Percentiles rank a stretch among this genome's conserved stretches.
Evolutionary conservation across 23 red algal species (phyloP).

Genomic region (Gracilaria domingensis): DNA sequence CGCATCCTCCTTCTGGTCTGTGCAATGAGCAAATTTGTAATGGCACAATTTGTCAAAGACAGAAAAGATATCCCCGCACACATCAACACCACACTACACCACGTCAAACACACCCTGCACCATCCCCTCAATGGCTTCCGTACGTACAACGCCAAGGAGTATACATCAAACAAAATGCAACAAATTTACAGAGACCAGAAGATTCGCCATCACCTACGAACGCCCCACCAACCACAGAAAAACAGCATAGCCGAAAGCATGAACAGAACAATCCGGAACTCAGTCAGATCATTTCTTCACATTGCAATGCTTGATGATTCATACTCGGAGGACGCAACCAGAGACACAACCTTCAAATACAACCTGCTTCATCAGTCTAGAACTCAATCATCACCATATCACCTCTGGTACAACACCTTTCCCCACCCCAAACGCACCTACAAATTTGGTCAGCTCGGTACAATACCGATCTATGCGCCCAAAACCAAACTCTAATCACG

Average conservation of each 20-base stretch:
- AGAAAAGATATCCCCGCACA: constrained; percentile 18
- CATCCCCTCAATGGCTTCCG: background rate
- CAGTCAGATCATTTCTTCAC: background rate
- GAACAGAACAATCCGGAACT: background rate
- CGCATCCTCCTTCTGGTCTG: background rate
- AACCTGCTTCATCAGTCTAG: background rate
- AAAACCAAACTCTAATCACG: constrained; percentile 26
- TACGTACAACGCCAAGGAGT: constrained; percentile 15
- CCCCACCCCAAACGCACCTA: background rate
- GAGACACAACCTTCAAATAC: constrained; percentile 12
- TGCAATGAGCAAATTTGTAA: background rate
- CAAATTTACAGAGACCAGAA: background rate
- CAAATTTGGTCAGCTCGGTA: constrained; percentile 8
- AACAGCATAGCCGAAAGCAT: constrained; percentile 16
- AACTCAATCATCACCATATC: constrained; percentile 6
- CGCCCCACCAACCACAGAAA: constrained; percentile 26
- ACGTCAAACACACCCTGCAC: background rate
- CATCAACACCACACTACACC: background rate
- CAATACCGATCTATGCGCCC: constrained; percentile 12
- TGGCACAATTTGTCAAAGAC: constrained; percentile 19
- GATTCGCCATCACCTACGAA: background rate
- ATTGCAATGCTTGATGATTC: background rate
- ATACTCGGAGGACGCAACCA: too few species aligned
- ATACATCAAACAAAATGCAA: background rate
- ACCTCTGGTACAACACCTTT: background rate